Evolutionary conservation across 1,284 basidiomycete species (phyloP).

Genomic region (Apiotrichum laibachii): DNA sequence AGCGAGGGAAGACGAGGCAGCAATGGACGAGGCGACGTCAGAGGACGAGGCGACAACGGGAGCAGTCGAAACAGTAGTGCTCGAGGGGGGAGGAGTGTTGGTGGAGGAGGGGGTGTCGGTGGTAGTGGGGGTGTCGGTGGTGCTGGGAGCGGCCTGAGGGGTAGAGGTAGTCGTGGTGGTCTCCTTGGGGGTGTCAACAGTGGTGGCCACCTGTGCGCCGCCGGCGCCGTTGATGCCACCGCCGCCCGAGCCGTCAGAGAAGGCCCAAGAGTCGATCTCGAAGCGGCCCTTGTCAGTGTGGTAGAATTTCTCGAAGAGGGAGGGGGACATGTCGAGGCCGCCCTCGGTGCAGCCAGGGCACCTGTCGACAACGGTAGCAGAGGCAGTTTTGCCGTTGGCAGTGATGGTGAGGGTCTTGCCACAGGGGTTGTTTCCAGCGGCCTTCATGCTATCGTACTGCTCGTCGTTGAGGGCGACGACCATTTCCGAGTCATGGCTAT

Average conservation of each 20-base stretch:
- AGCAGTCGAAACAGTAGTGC: background rate
- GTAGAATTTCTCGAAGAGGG: conserved; percentile 63
- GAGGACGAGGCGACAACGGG: background rate
- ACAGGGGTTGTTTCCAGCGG: conserved; percentile 53
- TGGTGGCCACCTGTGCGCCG: no score
- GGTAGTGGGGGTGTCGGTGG: conserved; percentile 7
- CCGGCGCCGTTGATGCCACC: no score
- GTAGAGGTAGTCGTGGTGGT: conserved; percentile 1
- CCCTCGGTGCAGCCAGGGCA: conserved; percentile 49
- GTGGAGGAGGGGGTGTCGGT: conserved; percentile 1
- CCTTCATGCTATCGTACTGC: conserved; percentile 54
- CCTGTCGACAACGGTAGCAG: conserved; percentile 66
- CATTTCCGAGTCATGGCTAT: conserved; percentile 30
- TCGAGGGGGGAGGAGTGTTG: background rate
- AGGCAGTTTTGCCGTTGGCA: conserved; percentile 60
- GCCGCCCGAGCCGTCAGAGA: conserved; percentile 46
- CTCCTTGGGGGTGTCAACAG: background rate
- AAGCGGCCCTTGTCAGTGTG: conserved; percentile 56
- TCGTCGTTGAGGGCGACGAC: conserved; percentile 49
- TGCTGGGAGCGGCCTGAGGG: conserved; percentile 8
- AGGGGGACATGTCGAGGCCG: conserved; percentile 71
- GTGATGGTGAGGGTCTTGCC: conserved; percentile 64
- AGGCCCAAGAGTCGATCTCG: conserved; percentile 59
- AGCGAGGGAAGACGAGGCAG: background rate
- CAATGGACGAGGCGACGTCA: background rate